These are phyloP conservation scores for Silene conica DNA, from an alignment of 148 eudicot species.

Conservation along the genomic window DNA sequence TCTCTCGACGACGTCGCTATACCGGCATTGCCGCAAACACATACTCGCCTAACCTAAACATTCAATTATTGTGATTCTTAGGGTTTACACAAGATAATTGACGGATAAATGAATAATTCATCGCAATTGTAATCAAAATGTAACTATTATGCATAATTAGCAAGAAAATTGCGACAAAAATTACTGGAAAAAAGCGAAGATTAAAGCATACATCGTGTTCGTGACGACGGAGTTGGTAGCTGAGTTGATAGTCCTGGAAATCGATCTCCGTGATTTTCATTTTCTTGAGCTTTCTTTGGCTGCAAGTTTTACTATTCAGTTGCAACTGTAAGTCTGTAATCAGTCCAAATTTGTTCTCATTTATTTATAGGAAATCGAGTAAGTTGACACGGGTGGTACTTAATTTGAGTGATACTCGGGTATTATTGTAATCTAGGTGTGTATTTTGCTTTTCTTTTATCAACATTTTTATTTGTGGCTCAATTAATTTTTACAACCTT, in stretches of 20 bases:
- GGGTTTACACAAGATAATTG: neutral
- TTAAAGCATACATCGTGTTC: constrained; percentile 62
- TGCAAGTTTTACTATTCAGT: neutral
- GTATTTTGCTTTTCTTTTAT: too few relatives aligned
- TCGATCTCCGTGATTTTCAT: constrained; percentile 58
- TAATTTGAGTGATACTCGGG: too few relatives aligned
- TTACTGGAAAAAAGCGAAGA: neutral
- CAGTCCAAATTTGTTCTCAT: too few relatives aligned
- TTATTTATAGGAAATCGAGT: too few relatives aligned
- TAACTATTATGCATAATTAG: neutral
- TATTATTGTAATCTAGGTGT: too few relatives aligned
- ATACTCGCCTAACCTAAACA: constrained; percentile 72
- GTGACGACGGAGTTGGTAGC: constrained; percentile 67
- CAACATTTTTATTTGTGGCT: too few relatives aligned
- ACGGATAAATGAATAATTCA: neutral
- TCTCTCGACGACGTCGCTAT: constrained; percentile 94
- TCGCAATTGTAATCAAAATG: neutral
- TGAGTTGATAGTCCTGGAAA: constrained; percentile 42
- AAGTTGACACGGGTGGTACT: too few relatives aligned
- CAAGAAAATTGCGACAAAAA: neutral
- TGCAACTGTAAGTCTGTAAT: too few relatives aligned
- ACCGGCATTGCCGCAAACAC: constrained; percentile 73
- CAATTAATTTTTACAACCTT: too few relatives aligned
- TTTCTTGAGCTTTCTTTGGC: constrained; percentile 7
- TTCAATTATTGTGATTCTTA: neutral